Conservation (phyloP, 306 rosid species). For the Cicer arietinum region DNA sequence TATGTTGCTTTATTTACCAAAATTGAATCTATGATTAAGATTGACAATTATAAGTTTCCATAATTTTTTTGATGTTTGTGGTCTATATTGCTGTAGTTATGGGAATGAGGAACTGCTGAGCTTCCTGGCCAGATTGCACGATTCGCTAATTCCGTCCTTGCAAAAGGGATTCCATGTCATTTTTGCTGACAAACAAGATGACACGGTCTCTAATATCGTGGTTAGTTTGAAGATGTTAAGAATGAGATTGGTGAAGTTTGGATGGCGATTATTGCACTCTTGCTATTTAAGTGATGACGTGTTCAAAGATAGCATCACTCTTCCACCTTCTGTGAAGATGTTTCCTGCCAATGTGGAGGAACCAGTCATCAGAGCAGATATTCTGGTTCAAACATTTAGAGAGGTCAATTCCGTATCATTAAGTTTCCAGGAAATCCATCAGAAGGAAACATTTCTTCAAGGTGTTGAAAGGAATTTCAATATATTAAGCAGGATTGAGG, state of each 20-base stretch:
- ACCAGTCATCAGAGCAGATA: slow-evolving; percentile 83
- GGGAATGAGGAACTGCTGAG: slow-evolving; percentile 81
- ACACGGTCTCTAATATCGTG: slow-evolving; percentile 50
- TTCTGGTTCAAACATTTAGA: slow-evolving; percentile 82
- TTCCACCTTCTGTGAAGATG: slow-evolving; percentile 79
- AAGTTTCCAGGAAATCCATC: slow-evolving; percentile 58
- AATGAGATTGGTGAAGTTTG: slow-evolving; percentile 75
- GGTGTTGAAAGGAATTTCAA: slow-evolving; percentile 66
- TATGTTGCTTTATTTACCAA: slow-evolving; percentile 26
- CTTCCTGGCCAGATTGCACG: slow-evolving; percentile 88
- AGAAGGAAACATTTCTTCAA: slow-evolving; percentile 79
- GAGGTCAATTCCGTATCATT: slow-evolving; percentile 76
- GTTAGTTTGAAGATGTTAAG: slow-evolving; percentile 79
- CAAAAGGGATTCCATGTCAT: slow-evolving; percentile 56
- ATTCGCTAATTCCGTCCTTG: slow-evolving; percentile 76
- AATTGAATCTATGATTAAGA: slow-evolving; percentile 13
- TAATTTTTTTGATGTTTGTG: slow-evolving; percentile 14
- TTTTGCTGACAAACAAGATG: slow-evolving; percentile 56
- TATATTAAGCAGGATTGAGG: slow-evolving; percentile 61
- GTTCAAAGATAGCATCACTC: slow-evolving; percentile 59
- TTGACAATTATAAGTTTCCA: not conserved
- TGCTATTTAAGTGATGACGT: slow-evolving; percentile 86
- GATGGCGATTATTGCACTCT: slow-evolving; percentile 75
- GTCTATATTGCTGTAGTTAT: slow-evolving; percentile 57
- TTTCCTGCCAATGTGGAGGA: slow-evolving; percentile 96